Conservation (phyloP, 2,329 filamentous ascomycete species). For the Polychaeton citri region DNA sequence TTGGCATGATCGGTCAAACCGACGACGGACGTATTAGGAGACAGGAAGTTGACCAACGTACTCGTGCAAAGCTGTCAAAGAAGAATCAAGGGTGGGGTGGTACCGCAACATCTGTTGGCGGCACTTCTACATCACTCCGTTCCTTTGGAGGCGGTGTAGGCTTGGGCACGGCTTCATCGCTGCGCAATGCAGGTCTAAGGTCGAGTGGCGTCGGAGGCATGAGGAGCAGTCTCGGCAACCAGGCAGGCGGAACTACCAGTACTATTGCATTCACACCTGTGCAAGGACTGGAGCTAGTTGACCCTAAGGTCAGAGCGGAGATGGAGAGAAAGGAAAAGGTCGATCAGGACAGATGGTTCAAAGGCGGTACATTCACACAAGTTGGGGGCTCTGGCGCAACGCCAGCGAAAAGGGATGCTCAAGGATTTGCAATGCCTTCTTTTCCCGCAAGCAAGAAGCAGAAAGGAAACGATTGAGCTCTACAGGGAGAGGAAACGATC, state of each 20-base stretch:
- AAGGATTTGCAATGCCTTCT: slow-evolving; percentile 71
- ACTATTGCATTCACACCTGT: slow-evolving; percentile 88
- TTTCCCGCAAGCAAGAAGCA: slow-evolving; percentile 60
- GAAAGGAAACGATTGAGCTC: slow-evolving; percentile 7
- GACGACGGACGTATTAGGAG: slow-evolving; percentile 82
- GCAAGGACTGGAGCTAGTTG: slow-evolving; percentile 86
- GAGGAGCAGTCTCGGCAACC: slow-evolving; percentile 30
- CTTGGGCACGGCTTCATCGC: slow-evolving; percentile 49
- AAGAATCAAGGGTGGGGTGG: slow-evolving; percentile 94
- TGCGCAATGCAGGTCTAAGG: slow-evolving; percentile 67
- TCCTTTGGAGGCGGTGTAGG: slow-evolving; percentile 51
- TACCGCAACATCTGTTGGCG: slow-evolving; percentile 46
- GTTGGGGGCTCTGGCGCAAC: slow-evolving; percentile 36
- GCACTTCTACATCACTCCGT: slow-evolving; percentile 69
- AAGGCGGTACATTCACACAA: slow-evolving; percentile 92
- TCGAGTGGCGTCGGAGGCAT: slow-evolving; percentile 60
- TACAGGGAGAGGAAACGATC: no score
- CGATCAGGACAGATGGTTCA: slow-evolving; percentile 93
- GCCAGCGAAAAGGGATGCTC: slow-evolving; percentile 40
- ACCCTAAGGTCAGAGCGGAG: slow-evolving; percentile 81
- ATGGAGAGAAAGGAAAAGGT: slow-evolving; percentile 82
- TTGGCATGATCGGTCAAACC: slow-evolving; percentile 88
- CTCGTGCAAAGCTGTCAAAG: slow-evolving; percentile 80
- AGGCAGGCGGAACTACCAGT: slow-evolving; percentile 47
- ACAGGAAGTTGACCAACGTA: slow-evolving; percentile 83